Evolutionary conservation across 805 yeast species (phyloP).

Genomic region (Yueomyces sp.): DNA sequence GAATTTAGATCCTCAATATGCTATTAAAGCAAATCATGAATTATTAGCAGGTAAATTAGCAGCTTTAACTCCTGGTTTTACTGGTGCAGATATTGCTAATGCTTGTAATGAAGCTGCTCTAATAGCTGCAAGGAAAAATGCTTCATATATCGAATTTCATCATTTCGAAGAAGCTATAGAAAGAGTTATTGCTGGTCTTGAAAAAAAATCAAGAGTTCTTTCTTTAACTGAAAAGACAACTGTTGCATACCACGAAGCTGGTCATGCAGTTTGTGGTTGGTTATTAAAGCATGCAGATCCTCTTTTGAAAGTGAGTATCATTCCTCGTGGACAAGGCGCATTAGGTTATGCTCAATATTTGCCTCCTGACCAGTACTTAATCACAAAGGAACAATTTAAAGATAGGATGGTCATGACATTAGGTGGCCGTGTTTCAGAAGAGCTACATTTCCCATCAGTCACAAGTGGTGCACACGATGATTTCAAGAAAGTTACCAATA

Average conservation of each 20-base stretch:
- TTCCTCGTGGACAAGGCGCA: constrained; percentile 95
- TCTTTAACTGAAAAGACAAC: constrained; percentile 76
- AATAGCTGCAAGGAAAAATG: constrained; percentile 82
- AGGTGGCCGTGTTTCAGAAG: constrained; percentile 96
- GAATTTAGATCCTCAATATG: constrained; percentile 32
- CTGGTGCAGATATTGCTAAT: constrained; percentile 98
- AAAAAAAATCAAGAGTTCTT: constrained; percentile 73
- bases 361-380: constrained; percentile 81
- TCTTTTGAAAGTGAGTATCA: constrained; percentile 83
- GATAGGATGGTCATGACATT: constrained; percentile 94
- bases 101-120: constrained; percentile 95
- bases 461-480: constrained; percentile 96
- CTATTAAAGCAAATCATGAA: not conserved
- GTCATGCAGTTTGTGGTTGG: constrained; percentile 99
- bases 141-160: constrained; percentile 49
- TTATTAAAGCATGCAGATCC: constrained; percentile 85
- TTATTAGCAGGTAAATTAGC: constrained; percentile 70
- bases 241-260: constrained; percentile 98
- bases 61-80: constrained; percentile 94
- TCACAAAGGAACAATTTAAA: constrained; percentile 61
- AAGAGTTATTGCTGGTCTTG: constrained; percentile 92
- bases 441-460: constrained; percentile 78
- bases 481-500: constrained; percentile 86
- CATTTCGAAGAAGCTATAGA: constrained; percentile 97
- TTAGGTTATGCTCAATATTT: constrained; percentile 95